Conservation (phyloP, 2,329 filamentous ascomycete species). For the Aspergillus ochraceus region DNA sequence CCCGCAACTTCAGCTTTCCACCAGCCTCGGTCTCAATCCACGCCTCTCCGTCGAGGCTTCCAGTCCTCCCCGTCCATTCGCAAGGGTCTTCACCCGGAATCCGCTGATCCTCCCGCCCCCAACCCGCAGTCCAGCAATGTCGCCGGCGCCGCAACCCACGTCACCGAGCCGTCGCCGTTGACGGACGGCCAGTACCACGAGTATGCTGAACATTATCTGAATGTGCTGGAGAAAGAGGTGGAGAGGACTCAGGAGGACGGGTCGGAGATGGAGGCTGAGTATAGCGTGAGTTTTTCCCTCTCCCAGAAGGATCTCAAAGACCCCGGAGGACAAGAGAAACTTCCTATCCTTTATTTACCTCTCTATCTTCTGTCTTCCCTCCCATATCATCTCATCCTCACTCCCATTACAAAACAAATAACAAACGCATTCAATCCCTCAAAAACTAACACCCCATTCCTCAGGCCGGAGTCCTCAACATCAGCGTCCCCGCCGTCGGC, state of each 20-base stretch:
- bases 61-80: constrained; percentile 34
- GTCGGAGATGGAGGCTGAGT: constrained; percentile 80
- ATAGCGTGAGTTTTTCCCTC: constrained; percentile 62
- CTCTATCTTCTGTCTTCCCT: not conserved
- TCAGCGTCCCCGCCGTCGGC: constrained; percentile 68
- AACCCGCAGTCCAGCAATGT: constrained; percentile 42
- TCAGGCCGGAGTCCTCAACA: constrained; percentile 81
- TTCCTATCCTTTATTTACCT: not conserved
- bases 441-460: not conserved
- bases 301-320: not conserved
- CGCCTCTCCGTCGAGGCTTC: constrained; percentile 26
- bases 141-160: constrained; percentile 40
- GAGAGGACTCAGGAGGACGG: constrained; percentile 75
- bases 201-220: constrained; percentile 73
- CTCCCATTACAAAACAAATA: too few species aligned
- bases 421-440: not conserved
- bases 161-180: constrained; percentile 62
- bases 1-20: constrained; percentile 13
- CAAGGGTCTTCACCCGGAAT: constrained; percentile 62
- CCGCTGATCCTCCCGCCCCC: constrained; percentile 52
- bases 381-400: not conserved
- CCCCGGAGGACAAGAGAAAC: not conserved
- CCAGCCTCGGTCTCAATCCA: constrained; percentile 12
- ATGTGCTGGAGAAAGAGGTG: constrained; percentile 57
- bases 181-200: constrained; percentile 73